Conservation (phyloP, 108 stramenopile species). For the Pseudonitzschia pungens region DNA sequence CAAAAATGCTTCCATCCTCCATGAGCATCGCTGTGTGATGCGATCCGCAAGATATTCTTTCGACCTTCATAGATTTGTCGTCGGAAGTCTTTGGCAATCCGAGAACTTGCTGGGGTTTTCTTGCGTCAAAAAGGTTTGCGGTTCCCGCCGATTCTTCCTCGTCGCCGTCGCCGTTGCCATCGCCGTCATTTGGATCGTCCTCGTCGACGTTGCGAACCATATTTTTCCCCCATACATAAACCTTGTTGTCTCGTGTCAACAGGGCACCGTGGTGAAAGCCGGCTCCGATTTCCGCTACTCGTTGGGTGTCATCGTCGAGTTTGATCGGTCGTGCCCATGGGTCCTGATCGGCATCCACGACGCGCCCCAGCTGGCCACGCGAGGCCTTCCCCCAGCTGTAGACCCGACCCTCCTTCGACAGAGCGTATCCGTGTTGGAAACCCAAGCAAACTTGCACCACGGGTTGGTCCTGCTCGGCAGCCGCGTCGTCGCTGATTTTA, state of each 20-base stretch:
- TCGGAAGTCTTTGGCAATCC: conserved; percentile 51
- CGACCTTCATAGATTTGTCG: conserved; percentile 29
- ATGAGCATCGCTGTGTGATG: conserved; percentile 82
- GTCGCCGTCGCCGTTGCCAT: conserved; percentile 6
- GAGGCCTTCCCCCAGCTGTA: conserved; percentile 88
- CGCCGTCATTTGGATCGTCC: conserved; percentile 11
- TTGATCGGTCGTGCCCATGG: conserved; percentile 24
- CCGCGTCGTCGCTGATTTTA: conserved; percentile 1
- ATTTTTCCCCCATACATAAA: conserved; percentile 86
- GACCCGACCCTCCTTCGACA: conserved; percentile 67
- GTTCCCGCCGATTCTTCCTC: neutral
- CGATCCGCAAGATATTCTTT: conserved; percentile 72
- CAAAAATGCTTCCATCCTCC: conserved; percentile 83
- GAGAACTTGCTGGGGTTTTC: conserved; percentile 49
- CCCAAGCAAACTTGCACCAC: conserved; percentile 78
- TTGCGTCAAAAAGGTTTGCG: conserved; percentile 35
- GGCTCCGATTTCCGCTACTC: conserved; percentile 52
- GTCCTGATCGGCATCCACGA: conserved; percentile 36
- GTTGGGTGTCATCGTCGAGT: conserved; percentile 26
- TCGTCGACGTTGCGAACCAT: conserved; percentile 23
- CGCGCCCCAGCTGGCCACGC: conserved; percentile 81
- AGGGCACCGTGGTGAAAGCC: conserved; percentile 79
- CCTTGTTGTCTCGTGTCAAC: conserved; percentile 56
- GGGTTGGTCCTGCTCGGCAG: conserved; percentile 54
- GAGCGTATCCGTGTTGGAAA: conserved; percentile 85